A percentile compares a stretch with the other conserved stretches of the same genome.
These are phyloP conservation scores for Coniochaeta sp. DNA, from an alignment of 2,329 filamentous ascomycete genomes.

Conservation along the genomic window DNA sequence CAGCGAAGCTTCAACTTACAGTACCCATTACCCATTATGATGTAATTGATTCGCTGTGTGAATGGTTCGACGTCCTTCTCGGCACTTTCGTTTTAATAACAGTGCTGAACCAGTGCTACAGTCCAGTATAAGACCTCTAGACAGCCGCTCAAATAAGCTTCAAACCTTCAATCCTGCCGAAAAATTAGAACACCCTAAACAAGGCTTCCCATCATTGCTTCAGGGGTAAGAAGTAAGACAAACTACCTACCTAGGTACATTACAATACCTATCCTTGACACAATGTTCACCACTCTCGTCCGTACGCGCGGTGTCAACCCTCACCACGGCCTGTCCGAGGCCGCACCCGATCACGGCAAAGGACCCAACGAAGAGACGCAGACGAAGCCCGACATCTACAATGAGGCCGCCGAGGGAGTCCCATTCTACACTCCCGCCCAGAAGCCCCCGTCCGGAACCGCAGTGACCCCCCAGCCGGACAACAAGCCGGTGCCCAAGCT, in stretches of 20 bases:
- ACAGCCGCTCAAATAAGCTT: too few species aligned
- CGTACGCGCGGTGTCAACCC: background rate
- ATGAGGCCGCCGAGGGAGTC: slow-evolving; percentile 23
- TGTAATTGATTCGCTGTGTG: background rate
- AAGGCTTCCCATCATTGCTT: too few species aligned
- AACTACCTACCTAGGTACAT: too few species aligned
- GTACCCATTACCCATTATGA: background rate
- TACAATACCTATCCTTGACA: background rate
- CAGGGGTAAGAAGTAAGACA: too few species aligned
- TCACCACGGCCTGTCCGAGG: background rate
- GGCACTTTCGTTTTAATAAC: too few species aligned
- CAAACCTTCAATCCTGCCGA: too few species aligned
- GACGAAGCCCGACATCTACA: slow-evolving; percentile 5
- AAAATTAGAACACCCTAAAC: too few species aligned
- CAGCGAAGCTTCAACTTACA: background rate
- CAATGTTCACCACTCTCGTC: background rate
- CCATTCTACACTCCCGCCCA: slow-evolving; percentile 43
- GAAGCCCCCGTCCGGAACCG: slow-evolving; percentile 34
- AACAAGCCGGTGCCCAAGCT: slow-evolving; percentile 35
- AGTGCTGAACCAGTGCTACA: too few species aligned
- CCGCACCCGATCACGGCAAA: background rate
- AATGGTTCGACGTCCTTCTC: background rate
- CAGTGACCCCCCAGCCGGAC: slow-evolving; percentile 30
- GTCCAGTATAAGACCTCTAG: too few species aligned
- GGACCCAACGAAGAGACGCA: background rate